Conservation (phyloP, 768 basidiomycete genomes). For the Phanerochaete sordida region DNA sequence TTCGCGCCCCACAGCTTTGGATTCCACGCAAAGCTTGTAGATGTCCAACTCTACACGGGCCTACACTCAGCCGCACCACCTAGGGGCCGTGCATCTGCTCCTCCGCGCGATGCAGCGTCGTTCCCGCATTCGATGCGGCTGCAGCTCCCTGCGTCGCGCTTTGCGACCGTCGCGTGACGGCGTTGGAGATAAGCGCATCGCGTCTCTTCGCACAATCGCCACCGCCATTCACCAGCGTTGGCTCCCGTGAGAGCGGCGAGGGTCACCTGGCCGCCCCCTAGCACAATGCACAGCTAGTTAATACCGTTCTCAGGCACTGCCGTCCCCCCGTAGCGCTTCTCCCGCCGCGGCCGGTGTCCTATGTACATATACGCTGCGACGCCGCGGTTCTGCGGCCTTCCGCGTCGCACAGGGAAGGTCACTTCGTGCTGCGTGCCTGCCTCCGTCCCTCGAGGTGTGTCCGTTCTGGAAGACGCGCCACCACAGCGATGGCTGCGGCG, state of each 20-base stretch:
- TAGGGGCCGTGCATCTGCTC: neutral
- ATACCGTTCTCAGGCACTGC: neutral
- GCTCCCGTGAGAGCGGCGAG: neutral
- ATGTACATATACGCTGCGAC: neutral
- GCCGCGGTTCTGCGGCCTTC: neutral
- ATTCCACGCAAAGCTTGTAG: neutral
- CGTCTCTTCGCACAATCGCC: neutral
- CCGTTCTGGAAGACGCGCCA: neutral
- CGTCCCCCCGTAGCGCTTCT: neutral
- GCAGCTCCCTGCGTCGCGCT: neutral
- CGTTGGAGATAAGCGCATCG: neutral
- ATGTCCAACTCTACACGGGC: neutral
- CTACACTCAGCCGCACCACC: neutral
- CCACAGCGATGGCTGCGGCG: neutral
- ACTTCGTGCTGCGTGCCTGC: neutral
- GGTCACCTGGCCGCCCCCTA: neutral
- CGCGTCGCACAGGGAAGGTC: neutral
- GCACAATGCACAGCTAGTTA: neutral
- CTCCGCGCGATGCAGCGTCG: neutral
- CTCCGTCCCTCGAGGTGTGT: neutral
- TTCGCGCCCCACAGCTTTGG: too few species aligned
- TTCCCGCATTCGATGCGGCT: neutral
- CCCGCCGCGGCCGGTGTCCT: neutral
- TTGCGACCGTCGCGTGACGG: neutral
- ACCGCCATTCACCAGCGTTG: slow-evolving; percentile 1